Evolutionary conservation across 371 early-diverging fungal species (phyloP), one percentile per base, ranked within the genome.

Genomic region (Circinella umbellata): DNA sequence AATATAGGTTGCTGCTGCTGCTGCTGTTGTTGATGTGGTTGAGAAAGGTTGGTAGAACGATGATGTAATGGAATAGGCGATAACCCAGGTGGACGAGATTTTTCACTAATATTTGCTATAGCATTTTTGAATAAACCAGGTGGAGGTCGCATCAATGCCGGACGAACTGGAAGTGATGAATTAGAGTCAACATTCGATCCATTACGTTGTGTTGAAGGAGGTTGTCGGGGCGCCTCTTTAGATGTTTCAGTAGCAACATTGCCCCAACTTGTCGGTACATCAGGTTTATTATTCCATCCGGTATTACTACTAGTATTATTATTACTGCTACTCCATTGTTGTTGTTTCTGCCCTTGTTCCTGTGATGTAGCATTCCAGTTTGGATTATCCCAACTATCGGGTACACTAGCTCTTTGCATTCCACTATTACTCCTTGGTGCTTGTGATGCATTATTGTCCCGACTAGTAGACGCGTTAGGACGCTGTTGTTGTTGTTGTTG

Each of bases 81-180:
- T 6, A 71, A 54, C 17, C 71, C 71, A 11, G 71, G 71, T 14
- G 71, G 71, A 47, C 48, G 47, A 14, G 10, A 20, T 20, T 63
- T 38, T 15, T 63, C 49, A 1, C 6, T 53, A 18, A 70, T 20
- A 37, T 37, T 61, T 17, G 65, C 15, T 3, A 67, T 57, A 1
- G 72, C 72, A 14, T 59, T 59, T 39, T 64, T 51, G 57, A 67
- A 71, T 7, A 71, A 51, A 5, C 72, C 72, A 13, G 72, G 68
- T 11, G 72, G 72, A 15, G 67, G 64, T 38, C 68, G 38, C 63
- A 53, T 46, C 3, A 10, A 9, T 20, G 63, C 20, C 0, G 63
- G 53, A 17, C 46, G 35, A 38, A 39, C 54, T 18, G 69, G 46
- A 18, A 53, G 63, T 47, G 63, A 42, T 42, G 27, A 15, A 47